Conservation (phyloP, 2,329 filamentous ascomycete species). For the Aspergillus chevalieri region DNA sequence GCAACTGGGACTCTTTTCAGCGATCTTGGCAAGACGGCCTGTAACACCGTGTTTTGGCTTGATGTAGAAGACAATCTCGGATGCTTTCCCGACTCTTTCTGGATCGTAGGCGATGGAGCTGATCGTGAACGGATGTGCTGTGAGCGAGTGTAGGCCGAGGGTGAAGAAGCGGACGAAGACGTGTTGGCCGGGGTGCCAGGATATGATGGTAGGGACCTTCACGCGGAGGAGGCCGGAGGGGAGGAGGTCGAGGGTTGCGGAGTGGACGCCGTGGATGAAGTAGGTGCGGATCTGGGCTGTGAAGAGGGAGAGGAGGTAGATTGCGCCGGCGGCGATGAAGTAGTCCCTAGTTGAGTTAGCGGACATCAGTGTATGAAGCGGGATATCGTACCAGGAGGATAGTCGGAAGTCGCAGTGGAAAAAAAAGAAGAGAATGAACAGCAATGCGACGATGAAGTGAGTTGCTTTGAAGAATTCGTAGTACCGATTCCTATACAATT, state of each 20-base stretch:
- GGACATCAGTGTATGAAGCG: background rate
- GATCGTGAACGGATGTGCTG: conserved; percentile 52
- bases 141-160: conserved; percentile 39
- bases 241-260: conserved; percentile 38
- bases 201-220: conserved; percentile 38
- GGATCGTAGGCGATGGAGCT: conserved; percentile 41
- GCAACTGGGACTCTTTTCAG: conserved; percentile 29
- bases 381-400: conserved; percentile 44
- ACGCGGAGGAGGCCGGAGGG: conserved; percentile 40
- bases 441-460: conserved; percentile 47
- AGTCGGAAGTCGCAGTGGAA: conserved; percentile 54
- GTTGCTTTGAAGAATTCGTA: conserved; percentile 59
- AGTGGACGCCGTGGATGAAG: conserved; percentile 46
- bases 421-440: conserved; percentile 57
- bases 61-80: conserved; percentile 50
- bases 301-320: conserved; percentile 47
- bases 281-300: conserved; percentile 44
- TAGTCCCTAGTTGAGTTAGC: conserved; percentile 45
- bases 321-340: conserved; percentile 51
- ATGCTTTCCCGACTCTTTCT: conserved; percentile 10
- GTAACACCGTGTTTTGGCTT: conserved; percentile 48
- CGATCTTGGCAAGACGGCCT: conserved; percentile 37
- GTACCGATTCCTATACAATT: conserved; percentile 40
- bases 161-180: conserved; percentile 48
- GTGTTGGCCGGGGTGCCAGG: conserved; percentile 51